Evolutionary conservation across 2,329 filamentous ascomycete genomes (phyloP).

Genomic region (Simplicillium sp.): DNA sequence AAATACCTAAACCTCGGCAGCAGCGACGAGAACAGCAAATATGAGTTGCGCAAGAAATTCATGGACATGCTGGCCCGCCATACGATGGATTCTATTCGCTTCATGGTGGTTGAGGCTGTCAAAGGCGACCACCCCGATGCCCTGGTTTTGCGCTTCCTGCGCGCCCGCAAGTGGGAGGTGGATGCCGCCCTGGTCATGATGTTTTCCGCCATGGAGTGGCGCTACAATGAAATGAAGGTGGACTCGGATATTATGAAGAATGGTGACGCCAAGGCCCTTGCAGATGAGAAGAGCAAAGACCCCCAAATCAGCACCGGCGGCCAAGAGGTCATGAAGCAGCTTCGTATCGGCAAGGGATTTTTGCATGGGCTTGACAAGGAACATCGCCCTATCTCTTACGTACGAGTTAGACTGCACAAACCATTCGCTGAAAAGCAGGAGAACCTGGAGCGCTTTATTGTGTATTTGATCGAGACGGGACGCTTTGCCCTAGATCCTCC

Average conservation of each 20-base stretch:
- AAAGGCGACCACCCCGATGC: constrained; percentile 26
- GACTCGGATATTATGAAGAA: constrained; percentile 20
- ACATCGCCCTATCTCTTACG: constrained; percentile 24
- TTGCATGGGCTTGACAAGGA: constrained; percentile 25
- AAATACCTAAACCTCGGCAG: constrained; percentile 24
- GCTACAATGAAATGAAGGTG: constrained; percentile 18
- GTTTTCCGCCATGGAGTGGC: constrained; percentile 26
- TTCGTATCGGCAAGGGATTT: constrained; percentile 26
- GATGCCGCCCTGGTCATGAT: constrained; percentile 28
- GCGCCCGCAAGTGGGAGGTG: constrained; percentile 30
- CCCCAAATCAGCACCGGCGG: constrained; percentile 3
- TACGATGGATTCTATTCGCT: constrained; percentile 13
- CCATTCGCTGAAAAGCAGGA: constrained; percentile 20
- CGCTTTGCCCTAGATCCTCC: constrained; percentile 8
- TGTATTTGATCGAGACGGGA: constrained; percentile 27
- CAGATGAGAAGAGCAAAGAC: constrained; percentile 14
- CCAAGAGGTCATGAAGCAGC: constrained; percentile 23
- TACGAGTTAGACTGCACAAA: constrained; percentile 22
- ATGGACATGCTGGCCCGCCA: constrained; percentile 6
- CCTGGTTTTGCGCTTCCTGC: constrained; percentile 26
- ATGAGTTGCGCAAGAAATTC: constrained; percentile 63
- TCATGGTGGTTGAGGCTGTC: constrained; percentile 13
- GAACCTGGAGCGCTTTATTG: constrained; percentile 25
- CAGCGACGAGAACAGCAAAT: constrained; percentile 66
- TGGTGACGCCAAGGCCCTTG: constrained; percentile 21